Conservation (phyloP, 495 filamentous ascomycete genomes). For the Aspergillus funiculosus region DNA sequence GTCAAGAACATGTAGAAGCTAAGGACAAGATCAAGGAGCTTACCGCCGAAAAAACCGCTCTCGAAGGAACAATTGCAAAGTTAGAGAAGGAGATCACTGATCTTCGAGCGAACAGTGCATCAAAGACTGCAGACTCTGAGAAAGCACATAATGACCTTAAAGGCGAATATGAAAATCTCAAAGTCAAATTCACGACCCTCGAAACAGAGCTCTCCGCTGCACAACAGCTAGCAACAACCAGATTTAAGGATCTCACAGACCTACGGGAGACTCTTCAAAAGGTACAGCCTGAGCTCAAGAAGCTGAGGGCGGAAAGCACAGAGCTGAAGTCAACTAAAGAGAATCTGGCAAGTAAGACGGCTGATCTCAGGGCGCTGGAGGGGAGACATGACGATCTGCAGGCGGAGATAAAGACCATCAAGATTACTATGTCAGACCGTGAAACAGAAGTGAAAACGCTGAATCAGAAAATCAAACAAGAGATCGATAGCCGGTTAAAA, state of each 20-base stretch:
- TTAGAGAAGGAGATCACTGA: conserved; percentile 60
- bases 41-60: conserved; percentile 49
- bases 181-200: conserved; percentile 58
- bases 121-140: conserved; percentile 45
- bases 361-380: conserved; percentile 69
- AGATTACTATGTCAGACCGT: conserved; percentile 61
- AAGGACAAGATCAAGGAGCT: conserved; percentile 73
- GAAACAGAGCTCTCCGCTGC: conserved; percentile 83
- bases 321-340: conserved; percentile 66
- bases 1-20: conserved; percentile 74
- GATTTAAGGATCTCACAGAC: conserved; percentile 84
- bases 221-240: conserved; percentile 72
- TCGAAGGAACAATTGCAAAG: conserved; percentile 59
- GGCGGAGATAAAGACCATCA: conserved; percentile 61
- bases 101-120: conserved; percentile 48
- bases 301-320: conserved; percentile 66
- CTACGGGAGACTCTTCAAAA: conserved; percentile 73
- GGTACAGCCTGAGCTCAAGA: conserved; percentile 75
- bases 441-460: conserved; percentile 71
- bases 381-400: conserved; percentile 73
- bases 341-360: conserved; percentile 60
- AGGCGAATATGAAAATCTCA: conserved; percentile 69
- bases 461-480: conserved; percentile 67
- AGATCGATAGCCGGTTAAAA: conserved; percentile 62
- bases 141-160: conserved; percentile 54